Percentiles rank a stretch among this genome's conserved stretches.
Conservation (phyloP, 345 rosid genomes). For the Eucalyptus decipiens region DNA sequence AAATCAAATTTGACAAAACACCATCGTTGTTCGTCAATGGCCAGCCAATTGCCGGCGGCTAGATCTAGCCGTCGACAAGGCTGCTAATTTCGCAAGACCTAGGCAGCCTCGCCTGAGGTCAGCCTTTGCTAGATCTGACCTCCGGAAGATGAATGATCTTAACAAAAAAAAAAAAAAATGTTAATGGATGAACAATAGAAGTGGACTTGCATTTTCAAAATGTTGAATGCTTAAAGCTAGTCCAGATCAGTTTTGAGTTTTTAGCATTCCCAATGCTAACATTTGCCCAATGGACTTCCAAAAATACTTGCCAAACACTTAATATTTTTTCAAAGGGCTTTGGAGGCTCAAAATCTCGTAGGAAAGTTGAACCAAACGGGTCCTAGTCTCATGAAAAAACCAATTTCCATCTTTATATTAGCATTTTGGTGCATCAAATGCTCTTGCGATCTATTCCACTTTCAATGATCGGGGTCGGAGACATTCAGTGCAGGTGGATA, state of each 20-base stretch:
- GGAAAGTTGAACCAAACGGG: fast-evolving
- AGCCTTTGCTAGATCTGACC: no score
- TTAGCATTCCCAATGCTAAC: fast-evolving
- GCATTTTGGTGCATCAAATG: neutral
- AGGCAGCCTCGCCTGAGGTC: fast-evolving
- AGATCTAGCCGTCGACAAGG: fast-evolving
- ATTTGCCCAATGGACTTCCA: no score
- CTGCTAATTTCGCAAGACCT: fast-evolving
- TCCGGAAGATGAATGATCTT: fast-evolving
- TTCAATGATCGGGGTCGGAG: neutral
- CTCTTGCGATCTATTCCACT: neutral
- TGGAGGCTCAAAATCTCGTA: fast-evolving
- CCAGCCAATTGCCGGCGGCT: fast-evolving
- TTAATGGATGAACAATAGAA: no score
- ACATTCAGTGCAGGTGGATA: neutral
- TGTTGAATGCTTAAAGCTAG: fast-evolving
- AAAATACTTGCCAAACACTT: fast-evolving
- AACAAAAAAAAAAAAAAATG: no score
- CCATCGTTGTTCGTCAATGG: fast-evolving
- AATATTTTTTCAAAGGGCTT: no score
- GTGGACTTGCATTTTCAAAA: no score
- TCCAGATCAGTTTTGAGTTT: fast-evolving
- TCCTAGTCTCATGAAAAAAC: no score
- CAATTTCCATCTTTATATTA: neutral
- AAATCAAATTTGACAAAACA: no score